Evolutionary conservation across 2,329 filamentous ascomycete genomes (phyloP).

Genomic region (Penicillium sclerotiorum): DNA sequence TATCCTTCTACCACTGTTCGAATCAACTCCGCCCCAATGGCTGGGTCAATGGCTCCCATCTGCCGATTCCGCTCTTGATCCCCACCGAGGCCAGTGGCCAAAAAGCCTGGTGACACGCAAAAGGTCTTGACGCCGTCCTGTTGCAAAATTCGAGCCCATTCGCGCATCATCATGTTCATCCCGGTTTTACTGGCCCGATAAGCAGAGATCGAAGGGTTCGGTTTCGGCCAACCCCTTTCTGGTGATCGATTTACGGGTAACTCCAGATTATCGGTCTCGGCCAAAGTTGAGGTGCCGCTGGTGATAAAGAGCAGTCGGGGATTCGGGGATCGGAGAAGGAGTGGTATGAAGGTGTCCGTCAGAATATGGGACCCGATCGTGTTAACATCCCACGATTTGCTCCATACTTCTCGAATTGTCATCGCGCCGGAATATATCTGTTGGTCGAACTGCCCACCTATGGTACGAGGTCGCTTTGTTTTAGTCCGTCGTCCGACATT

Average conservation of each 20-base stretch:
- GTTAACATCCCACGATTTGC: slow-evolving; percentile 55
- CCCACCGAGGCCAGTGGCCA: slow-evolving; percentile 52
- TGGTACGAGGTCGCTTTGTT: not conserved
- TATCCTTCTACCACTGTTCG: slow-evolving; percentile 45
- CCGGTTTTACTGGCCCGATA: slow-evolving; percentile 50
- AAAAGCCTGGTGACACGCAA: slow-evolving; percentile 51
- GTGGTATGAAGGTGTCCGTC: slow-evolving; percentile 52
- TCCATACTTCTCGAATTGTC: slow-evolving; percentile 46
- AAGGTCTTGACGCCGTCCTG: slow-evolving; percentile 57
- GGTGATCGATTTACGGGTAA: slow-evolving; percentile 12
- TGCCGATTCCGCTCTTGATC: slow-evolving; percentile 24
- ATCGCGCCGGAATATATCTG: slow-evolving; percentile 30
- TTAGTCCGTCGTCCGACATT: not conserved
- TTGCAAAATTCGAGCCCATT: slow-evolving; percentile 47
- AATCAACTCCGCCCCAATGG: slow-evolving; percentile 44
- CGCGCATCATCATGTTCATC: slow-evolving; percentile 55
- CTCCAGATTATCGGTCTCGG: slow-evolving; percentile 18
- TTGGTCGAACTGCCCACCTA: slow-evolving; percentile 31
- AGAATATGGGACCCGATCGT: slow-evolving; percentile 52
- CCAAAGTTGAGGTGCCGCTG: slow-evolving; percentile 44
- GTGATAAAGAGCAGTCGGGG: slow-evolving; percentile 54
- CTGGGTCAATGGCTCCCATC: slow-evolving; percentile 36
- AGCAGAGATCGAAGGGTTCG: slow-evolving; percentile 17
- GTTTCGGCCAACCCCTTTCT: slow-evolving; percentile 48
- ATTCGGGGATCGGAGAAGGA: slow-evolving; percentile 49